Evolutionary conservation across 2,329 filamentous ascomycete genomes (phyloP), one percentile per base, ranked within the genome.

Genomic region (Elsinoe australis): DNA sequence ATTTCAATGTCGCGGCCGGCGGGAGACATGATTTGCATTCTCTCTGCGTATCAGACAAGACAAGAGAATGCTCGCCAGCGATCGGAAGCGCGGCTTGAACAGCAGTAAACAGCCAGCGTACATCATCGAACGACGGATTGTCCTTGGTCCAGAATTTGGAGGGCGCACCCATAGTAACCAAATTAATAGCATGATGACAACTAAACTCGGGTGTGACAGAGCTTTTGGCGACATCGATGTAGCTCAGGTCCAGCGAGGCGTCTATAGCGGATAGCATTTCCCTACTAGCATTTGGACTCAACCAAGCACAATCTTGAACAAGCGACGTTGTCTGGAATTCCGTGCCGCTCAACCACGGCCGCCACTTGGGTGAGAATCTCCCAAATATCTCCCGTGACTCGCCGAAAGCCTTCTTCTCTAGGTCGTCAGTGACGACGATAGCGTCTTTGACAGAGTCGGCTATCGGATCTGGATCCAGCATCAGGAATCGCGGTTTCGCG

Each of bases 351-450:
- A 17, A 31, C 57, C 55, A 64, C 10, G 70, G 67, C 21, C 67
- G 59, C 69, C 73, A 78, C 7, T 51, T 51, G n/a, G 65, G 59
- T 5, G 67, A 60, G n/a, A 80, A 47, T 10, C 63, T 64, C 2
- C 71, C 75, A 24, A 78, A 54, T 2, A 66, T 61, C 2, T 64
- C 55, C 26, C 78, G 69, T 4, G 63, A 51, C 35, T 74, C 68
- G 14, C 71, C 70, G 29, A 71, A 70, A 10, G 68, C 61, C 5
- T 74, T 61, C 3, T 70, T 64, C 6, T 63, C 60, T 49, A 70
- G 70, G 38, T 74, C 67, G 5, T 67, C 54, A 1, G 78, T 71
- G 55, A 84, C 79, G 0, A 82, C 72, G 54, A 80, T 80, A 1
- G 59, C 60, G 56, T 83, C 78, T 4, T 71, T 49, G 0, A 64